Percentiles rank a stretch among this genome's conserved stretches.
Conservation (phyloP, 2,329 filamentous ascomycete species). For the Dryadomyces quercus-mongolicae region DNA sequence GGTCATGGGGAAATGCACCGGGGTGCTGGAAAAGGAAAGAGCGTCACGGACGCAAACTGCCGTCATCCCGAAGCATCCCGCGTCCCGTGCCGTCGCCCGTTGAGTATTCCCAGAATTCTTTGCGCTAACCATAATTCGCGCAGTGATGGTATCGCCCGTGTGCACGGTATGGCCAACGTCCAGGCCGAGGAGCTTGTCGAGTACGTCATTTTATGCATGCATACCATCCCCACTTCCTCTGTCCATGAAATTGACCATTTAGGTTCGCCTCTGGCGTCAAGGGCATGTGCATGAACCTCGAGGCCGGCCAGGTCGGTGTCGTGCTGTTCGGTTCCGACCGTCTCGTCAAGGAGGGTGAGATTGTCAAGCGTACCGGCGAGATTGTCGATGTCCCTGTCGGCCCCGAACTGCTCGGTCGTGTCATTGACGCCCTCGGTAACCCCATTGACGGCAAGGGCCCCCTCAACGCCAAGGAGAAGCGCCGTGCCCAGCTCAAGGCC, state of each 20-base stretch:
- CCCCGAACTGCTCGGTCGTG: conserved; percentile 86
- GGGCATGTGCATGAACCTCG: conserved; percentile 99
- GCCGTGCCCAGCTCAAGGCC: conserved; percentile 97
- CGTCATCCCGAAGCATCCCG: too few species aligned
- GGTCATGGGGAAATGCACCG: too few species aligned
- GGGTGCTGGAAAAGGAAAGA: too few species aligned
- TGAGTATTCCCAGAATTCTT: too few species aligned
- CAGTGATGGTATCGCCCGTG: conserved; percentile 99
- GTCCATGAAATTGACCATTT: too few species aligned
- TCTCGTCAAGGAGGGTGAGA: conserved; percentile 99
- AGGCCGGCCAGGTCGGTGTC: conserved; percentile 99
- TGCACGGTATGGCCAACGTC: conserved; percentile 99
- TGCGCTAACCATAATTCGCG: too few species aligned
- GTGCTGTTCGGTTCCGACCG: conserved; percentile 99
- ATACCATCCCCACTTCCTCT: too few species aligned
- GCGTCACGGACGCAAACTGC: too few species aligned
- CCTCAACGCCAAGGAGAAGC: conserved; percentile 79
- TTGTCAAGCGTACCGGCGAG: conserved; percentile 97
- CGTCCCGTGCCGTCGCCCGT: too few species aligned
- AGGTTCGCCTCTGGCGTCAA: conserved; percentile 99
- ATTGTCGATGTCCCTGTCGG: conserved; percentile 99
- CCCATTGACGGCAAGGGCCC: conserved; percentile 99
- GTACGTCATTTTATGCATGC: too few species aligned
- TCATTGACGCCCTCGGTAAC: conserved; percentile 96
- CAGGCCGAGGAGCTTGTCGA: conserved; percentile 99